These are phyloP conservation scores for Triangularia setosa DNA, from an alignment of 2,329 filamentous ascomycete genomes.

Conservation along the genomic window DNA sequence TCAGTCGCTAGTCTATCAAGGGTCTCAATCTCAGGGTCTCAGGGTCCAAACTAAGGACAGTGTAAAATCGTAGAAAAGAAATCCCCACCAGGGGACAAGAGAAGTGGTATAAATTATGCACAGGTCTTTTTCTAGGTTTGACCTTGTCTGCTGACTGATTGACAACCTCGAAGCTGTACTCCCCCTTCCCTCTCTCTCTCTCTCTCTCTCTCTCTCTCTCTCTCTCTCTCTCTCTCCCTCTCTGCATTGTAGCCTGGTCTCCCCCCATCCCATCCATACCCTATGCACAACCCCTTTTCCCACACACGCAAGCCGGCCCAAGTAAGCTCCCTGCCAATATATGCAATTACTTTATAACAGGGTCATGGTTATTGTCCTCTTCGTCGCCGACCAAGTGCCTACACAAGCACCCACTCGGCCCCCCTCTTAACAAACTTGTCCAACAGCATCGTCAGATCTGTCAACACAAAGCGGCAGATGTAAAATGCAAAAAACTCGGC, in stretches of 20 bases:
- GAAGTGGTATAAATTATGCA: constrained; percentile 9
- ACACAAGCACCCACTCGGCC: constrained; percentile 77
- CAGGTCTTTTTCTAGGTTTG: neutral
- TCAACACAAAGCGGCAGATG: constrained; percentile 88
- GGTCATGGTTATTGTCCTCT: too few relatives aligned
- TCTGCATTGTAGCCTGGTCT: neutral
- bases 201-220: neutral
- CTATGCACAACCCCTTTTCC: neutral
- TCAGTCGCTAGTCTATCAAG: neutral
- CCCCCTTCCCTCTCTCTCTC: too few relatives aligned
- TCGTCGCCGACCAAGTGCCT: too few relatives aligned
- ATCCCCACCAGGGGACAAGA: neutral
- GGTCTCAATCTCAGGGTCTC: neutral
- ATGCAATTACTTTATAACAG: constrained; percentile 10
- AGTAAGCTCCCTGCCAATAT: neutral
- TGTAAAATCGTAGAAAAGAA: neutral
- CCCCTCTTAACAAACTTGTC: constrained; percentile 98
- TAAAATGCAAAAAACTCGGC: constrained; percentile 98
- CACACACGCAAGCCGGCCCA: neutral
- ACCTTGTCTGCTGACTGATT: neutral
- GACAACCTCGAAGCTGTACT: neutral
- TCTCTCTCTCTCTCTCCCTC: neutral
- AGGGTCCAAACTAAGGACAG: too few relatives aligned
- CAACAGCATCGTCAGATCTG: constrained; percentile 76
- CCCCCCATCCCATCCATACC: neutral